Base-by-base conservation (phyloP, 2,329 filamentous ascomycete species). In the Colletotrichum sojae region DNA sequence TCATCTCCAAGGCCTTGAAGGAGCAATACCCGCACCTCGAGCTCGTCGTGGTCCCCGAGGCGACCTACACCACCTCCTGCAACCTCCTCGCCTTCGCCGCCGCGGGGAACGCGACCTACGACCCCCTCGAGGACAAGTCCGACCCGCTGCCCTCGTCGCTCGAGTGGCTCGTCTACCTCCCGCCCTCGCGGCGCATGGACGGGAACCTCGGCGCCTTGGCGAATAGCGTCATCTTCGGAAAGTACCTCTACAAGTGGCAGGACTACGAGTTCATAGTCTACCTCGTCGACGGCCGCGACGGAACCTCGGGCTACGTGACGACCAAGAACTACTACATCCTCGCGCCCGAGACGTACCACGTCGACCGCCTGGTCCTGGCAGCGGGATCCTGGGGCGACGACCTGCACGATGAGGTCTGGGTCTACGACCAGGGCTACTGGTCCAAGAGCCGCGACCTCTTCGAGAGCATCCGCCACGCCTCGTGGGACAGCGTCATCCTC, bases 401-500 rank as follows among this genome's bases (percentile, higher is more conserved):
- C 71, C 78, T 92, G 20, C 89, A 91, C 73, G 80, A 88, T 27
- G 89, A 92, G 78, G 85, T 92, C 36, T 89, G 89, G 83, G 88
- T 93, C 0, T 93, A 88, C 73, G 90, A 93, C 71, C 75, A 83
- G 15, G 89, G 89, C 4, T 82, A 69, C 46, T 93, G 91, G 91
- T 80, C 85, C 75, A 92, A 92, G 80, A 88, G 82, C 74, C 80
- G 79, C 4, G 88, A 90, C 71, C 81, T 93, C 22, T 93, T 84
- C 78, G 74, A 86, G 9, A 89, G 84, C 74, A 80, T 86, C 16
- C 82, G 84, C 74, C 85, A 87, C 53, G 80, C 88, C 0, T 83
- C 82, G 31, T 93, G 90, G 91, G 85, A 89, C 12, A 85, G 88
- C 71, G 90, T 93, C 2, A 92, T 93, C 55, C 82, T 93, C 8